phyloP scores from a whole-genome alignment of 352 stramenopile genomes.

The Globisporangium alternatum region DNA sequence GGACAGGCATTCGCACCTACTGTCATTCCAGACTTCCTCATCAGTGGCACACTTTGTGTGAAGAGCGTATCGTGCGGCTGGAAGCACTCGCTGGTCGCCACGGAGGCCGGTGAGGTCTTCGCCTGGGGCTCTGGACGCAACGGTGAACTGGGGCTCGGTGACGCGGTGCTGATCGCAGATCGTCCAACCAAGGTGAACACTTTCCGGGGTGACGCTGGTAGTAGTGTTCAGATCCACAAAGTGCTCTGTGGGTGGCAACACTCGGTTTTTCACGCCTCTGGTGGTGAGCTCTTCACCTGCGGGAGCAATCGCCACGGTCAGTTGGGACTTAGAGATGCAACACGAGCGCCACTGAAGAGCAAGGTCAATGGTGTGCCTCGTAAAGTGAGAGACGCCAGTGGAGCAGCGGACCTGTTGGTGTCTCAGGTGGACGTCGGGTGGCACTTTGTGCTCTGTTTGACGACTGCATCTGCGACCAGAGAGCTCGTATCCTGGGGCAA shows the following conservation, averaged over 20 bases:
- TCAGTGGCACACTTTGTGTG: conserved; percentile 25
- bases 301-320: conserved; percentile 81
- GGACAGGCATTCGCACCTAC: background rate
- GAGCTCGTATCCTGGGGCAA: conserved; percentile 68
- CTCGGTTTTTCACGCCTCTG: conserved; percentile 47
- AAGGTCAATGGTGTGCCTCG: conserved; percentile 26
- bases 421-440: conserved; percentile 60
- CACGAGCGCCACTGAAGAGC: conserved; percentile 3
- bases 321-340: conserved; percentile 31
- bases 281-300: conserved; percentile 47
- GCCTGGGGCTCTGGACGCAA: conserved; percentile 72
- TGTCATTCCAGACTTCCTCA: conserved; percentile 3
- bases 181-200: conserved; percentile 26
- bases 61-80: conserved; percentile 72
- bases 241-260: conserved; percentile 84
- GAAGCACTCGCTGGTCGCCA: conserved; percentile 75
- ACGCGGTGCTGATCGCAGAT: conserved; percentile 16
- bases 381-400: conserved; percentile 15
- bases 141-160: conserved; percentile 68
- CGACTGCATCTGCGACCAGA: conserved; percentile 5
- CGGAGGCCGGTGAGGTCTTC: conserved; percentile 43
- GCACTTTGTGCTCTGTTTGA: conserved; percentile 72
- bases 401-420: conserved; percentile 17
- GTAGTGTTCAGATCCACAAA: background rate
- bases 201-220: conserved; percentile 10